Evolutionary conservation across 345 rosid species (phyloP), one percentile per base, ranked within the genome.

Genomic region (Eutrema yunnanense): DNA sequence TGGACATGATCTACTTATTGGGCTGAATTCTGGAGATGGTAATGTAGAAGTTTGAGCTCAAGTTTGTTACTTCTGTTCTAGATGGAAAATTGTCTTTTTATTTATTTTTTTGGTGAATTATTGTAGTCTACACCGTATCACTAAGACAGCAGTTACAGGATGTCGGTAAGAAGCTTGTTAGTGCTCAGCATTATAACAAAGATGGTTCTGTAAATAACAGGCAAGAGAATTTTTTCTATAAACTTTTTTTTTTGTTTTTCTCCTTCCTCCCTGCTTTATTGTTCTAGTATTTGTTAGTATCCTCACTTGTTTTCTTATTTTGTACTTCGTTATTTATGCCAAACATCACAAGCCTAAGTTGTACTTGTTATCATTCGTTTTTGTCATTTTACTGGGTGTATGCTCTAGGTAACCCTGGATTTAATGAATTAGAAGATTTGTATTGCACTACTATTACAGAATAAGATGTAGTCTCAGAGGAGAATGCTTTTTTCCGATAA

Each of bases 91-190:
- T 76, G 65, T 73, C 55, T 54, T 4, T 9, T 58, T 5, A 57
- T 69, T 79, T 63, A 71, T 68, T 64, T 55, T 61, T 72, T 56
- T 71, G 74, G 54, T 86, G 64, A 79, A 46, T 69, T 73, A 47
- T 80, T 88, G 88, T 76, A 95, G 99, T 95, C 63, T 95, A 88
- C 87, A 86, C 99, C 0, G 96, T 90, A 81, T 95, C 99, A 69
- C 79, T 95, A 77, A 88, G 97, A 81, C 99, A 92, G 64, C 99
- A 95, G 81, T 83, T 95, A 77, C 97, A 92, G 84, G 99, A 95
- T 73, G 85, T 88, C 55, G 88, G 96, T 62, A 95, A 95, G 84
- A 95, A 88, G 87, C 93, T 95, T 66, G 84, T 90, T 65, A 96
- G 96, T 67, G 96, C 89, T 33, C 92, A 82, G 49, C 99, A 95